Percentiles rank a stretch among this genome's conserved stretches.
phyloP scores from a whole-genome alignment of 1,139 yeast species.

The Maudiozyma humilis region DNA sequence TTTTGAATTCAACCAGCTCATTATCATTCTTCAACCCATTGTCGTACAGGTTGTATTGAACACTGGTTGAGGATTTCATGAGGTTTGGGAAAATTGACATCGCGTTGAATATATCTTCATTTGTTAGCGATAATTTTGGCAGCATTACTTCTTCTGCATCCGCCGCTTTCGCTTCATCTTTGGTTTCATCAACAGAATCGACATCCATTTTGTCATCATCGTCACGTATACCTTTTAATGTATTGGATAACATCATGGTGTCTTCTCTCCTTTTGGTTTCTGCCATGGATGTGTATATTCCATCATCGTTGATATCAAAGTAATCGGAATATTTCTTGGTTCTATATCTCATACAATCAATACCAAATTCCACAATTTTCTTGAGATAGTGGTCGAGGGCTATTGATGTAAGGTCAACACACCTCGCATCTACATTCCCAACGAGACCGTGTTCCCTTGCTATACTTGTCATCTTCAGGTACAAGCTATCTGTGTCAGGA shows the following conservation, averaged over 20 bases:
- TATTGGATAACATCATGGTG: background rate
- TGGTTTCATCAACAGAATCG: background rate
- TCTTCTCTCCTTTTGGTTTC: constrained; percentile 5
- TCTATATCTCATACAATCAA: constrained; percentile 61
- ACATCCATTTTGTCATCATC: background rate
- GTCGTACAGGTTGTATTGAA: constrained; percentile 43
- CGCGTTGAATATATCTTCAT: constrained; percentile 60
- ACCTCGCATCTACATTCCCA: constrained; percentile 65
- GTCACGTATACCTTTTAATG: constrained; percentile 4
- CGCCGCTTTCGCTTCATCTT: constrained; percentile 3
- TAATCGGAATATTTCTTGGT: constrained; percentile 45
- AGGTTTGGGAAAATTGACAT: constrained; percentile 58
- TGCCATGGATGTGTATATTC: constrained; percentile 25
- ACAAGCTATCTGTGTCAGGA: constrained; percentile 70
- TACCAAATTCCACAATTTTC: constrained; percentile 62
- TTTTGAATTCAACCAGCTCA: constrained; percentile 38
- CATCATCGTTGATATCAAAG: constrained; percentile 31
- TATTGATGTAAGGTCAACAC: constrained; percentile 64
- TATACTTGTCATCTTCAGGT: constrained; percentile 67
- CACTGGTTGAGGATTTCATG: constrained; percentile 60
- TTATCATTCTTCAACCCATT: constrained; percentile 51
- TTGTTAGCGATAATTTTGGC: constrained; percentile 41
- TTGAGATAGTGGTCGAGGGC: constrained; percentile 78
- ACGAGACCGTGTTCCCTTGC: constrained; percentile 90
- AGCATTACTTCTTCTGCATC: background rate